Evolutionary conservation across 1,139 yeast genomes (phyloP), one percentile per base, ranked within the genome.

Genomic region (Geotrichum siamense): DNA sequence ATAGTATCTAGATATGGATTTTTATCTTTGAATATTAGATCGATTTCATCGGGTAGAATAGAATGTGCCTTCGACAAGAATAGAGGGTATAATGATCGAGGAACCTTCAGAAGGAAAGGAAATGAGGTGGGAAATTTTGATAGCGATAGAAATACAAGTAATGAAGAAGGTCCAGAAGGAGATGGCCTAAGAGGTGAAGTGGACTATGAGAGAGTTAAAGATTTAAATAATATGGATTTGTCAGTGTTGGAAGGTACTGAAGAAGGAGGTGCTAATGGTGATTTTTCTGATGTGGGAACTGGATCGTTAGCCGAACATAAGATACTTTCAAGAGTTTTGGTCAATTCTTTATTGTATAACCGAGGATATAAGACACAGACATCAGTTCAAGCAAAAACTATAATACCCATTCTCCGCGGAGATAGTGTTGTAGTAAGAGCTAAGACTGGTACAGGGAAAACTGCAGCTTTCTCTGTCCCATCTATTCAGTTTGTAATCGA

Each of bases 361-460:
- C 53, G 66, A 39, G 55, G 57, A 31, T 64, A 60, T 48, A 43
- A 67, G 61, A 35, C 72, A 38, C 51, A 87, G 55, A 85, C 96
- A 0, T 78, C 84, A 1, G 95, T 86, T 16, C 97, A 87, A 62
- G 79, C 80, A 45, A 71, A 74, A 54, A 74, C 94, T 4, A 68
- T 87, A 39, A 67, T 76, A 44, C 93, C 93, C 6, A 75, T 82
- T 48, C 66, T 85, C 45, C 59, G 71, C 19, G 65, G 68, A 31
- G 72, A 75, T 30, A 62, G 93, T 52, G 69, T 86, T 45, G 87
- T 87, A 21, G 91, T 85, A 29, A 74, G 94, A 54, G 96, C 96
- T 28, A 85, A 85, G 61, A 89, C 97, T 3, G 97, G 96, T 59
- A 87, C 96, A 1, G 97, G 96, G 58, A 89, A 89, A 62, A 89